These are phyloP conservation scores for Nicotiana knightiana DNA, from an alignment of 257 asterid species.

Conservation along the genomic window DNA sequence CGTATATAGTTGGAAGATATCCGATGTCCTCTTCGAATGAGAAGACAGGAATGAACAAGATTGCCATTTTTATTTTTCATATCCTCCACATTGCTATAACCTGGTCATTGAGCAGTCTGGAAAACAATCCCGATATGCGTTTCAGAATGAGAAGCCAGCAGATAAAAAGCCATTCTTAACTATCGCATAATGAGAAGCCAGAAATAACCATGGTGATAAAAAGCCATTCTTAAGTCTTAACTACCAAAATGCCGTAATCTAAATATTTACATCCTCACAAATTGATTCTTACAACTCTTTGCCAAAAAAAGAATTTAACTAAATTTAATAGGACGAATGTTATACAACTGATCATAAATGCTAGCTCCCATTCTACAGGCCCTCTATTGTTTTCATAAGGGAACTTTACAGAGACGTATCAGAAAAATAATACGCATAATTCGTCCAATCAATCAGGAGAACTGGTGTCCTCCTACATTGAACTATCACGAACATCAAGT, in stretches of 20 bases:
- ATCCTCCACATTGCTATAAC: neutral
- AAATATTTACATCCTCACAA: neutral
- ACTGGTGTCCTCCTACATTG: neutral
- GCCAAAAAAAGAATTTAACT: neutral
- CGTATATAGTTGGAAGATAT: neutral
- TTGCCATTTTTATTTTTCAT: neutral
- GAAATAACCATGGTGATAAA: neutral
- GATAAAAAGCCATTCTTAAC: neutral
- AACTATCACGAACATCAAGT: neutral
- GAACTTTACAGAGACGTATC: too few relatives aligned
- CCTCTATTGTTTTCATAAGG: neutral
- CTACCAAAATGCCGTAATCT: neutral
- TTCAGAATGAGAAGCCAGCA: neutral
- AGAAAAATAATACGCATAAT: too few relatives aligned
- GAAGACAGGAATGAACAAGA: neutral
- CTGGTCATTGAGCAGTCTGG: too few relatives aligned
- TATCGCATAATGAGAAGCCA: neutral
- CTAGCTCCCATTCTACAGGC: neutral
- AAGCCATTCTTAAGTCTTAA: neutral
- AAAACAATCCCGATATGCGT: neutral
- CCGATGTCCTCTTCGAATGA: neutral
- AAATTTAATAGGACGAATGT: neutral
- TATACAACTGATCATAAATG: neutral
- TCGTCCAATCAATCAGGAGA: neutral
- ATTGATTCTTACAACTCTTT: neutral